A percentile compares a stretch with the other conserved stretches of the same genome.
Conservation (phyloP, 345 rosid genomes). For the Cardamine chenopodiifolia region DNA sequence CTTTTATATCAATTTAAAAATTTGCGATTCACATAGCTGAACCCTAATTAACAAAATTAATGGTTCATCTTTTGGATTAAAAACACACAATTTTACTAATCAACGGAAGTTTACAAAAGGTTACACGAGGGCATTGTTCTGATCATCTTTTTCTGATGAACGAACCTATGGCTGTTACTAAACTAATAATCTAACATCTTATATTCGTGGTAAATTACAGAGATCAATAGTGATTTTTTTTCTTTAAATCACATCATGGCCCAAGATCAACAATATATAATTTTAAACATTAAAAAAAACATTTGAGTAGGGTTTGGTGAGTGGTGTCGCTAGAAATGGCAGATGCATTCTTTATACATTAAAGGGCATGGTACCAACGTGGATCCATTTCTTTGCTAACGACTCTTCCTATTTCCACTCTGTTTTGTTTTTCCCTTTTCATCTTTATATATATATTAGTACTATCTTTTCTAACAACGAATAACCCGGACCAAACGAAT, state of each 20-base stretch:
- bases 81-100: not conserved
- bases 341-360: slow-evolving; percentile 22
- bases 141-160: not conserved
- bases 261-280: not conserved
- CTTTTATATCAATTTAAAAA: too few relatives aligned
- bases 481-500: not conserved
- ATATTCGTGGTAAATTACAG: not conserved
- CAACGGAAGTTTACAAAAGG: not conserved
- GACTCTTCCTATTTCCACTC: slow-evolving; percentile 30
- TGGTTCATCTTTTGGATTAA: too few relatives aligned
- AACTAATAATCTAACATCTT: not conserved
- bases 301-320: slow-evolving; percentile 12
- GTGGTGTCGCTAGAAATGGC: slow-evolving; percentile 21
- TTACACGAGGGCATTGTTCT: not conserved
- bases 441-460: not conserved
- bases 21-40: too few relatives aligned
- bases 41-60: too few relatives aligned
- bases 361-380: slow-evolving; percentile 28
- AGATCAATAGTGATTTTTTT: too few relatives aligned
- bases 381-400: slow-evolving; percentile 33
- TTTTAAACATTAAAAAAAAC: not conserved
- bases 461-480: not conserved
- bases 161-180: not conserved
- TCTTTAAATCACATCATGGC: not conserved
- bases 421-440: not conserved